Conservation (phyloP, 2,329 filamentous ascomycete species). For the Colletotrichum eleusines region DNA sequence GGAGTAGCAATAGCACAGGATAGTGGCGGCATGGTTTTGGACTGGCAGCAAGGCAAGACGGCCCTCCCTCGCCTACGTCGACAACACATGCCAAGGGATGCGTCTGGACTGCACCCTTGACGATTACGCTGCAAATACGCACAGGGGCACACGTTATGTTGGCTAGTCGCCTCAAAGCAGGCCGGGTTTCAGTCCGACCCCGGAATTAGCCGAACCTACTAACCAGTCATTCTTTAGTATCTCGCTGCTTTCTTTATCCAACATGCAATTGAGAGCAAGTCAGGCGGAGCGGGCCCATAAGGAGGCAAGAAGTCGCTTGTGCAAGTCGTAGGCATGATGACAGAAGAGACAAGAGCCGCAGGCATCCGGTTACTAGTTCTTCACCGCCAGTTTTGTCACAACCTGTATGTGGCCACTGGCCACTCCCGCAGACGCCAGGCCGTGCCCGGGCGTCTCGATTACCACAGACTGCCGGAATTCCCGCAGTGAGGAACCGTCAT, state of each 20-base stretch:
- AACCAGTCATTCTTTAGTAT: neutral
- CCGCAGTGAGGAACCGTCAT: neutral
- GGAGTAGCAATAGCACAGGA: neutral
- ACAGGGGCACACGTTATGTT: conserved; percentile 5
- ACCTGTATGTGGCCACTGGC: conserved; percentile 23
- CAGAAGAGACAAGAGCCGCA: conserved; percentile 17
- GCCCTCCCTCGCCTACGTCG: conserved; percentile 1
- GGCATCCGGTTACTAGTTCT: conserved; percentile 10
- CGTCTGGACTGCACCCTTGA: conserved; percentile 13
- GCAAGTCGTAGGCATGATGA: conserved; percentile 19
- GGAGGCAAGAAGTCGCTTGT: conserved; percentile 3
- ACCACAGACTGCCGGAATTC: neutral
- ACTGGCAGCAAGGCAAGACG: neutral
- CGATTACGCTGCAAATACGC: conserved; percentile 3
- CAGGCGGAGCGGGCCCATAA: conserved; percentile 2
- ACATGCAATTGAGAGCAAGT: neutral
- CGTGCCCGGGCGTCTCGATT: neutral
- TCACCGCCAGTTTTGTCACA: conserved; percentile 32
- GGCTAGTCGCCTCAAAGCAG: neutral
- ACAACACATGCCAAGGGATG: conserved; percentile 24
- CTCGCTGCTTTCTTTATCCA: neutral
- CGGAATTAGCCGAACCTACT: neutral
- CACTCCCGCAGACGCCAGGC: conserved; percentile 21
- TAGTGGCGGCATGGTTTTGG: conserved; percentile 3
- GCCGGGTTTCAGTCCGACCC: neutral